These are phyloP conservation scores for Corymbia maculata DNA, from an alignment of 345 rosid species.

Conservation along the genomic window DNA sequence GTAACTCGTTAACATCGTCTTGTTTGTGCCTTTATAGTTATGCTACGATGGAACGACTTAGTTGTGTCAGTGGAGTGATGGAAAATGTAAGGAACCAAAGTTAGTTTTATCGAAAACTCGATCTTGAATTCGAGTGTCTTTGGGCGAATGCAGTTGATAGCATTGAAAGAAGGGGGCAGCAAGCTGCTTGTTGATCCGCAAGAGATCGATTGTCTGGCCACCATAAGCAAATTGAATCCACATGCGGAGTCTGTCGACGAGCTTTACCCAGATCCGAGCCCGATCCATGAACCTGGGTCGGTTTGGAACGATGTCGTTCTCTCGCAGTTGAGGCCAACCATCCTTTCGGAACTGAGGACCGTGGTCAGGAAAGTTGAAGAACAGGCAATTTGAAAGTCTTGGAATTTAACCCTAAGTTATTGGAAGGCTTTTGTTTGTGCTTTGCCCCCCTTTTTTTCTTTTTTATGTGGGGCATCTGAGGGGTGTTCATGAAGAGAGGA, in stretches of 20 bases:
- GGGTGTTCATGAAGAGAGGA: neutral
- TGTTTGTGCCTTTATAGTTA: neutral
- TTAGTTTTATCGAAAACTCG: neutral
- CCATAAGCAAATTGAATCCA: constrained; percentile 32
- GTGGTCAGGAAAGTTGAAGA: constrained; percentile 35
- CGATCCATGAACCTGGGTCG: constrained; percentile 35
- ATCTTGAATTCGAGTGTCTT: neutral
- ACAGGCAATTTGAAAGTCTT: neutral
- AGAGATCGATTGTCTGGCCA: constrained; percentile 33
- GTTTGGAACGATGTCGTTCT: constrained; percentile 57
- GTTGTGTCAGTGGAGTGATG: neutral
- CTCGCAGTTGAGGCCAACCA: constrained; percentile 28
- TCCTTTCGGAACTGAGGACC: constrained; percentile 31
- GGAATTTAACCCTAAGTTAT: neutral
- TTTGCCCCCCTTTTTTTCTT: neutral
- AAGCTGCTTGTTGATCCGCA: constrained; percentile 66
- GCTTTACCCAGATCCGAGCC: constrained; percentile 37
- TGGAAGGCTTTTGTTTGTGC: neutral
- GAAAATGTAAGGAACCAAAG: neutral
- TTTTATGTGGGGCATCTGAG: neutral
- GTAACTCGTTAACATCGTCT: constrained; percentile 8
- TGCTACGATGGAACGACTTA: neutral
- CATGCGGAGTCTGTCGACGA: constrained; percentile 64
- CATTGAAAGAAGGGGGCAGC: constrained; percentile 64
- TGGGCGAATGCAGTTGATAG: constrained; percentile 46